A percentile compares a stretch with the other conserved stretches of the same genome.
These are phyloP conservation scores for Xanthoparmelia taractica DNA, from an alignment of 495 filamentous ascomycete species.

Conservation along the genomic window DNA sequence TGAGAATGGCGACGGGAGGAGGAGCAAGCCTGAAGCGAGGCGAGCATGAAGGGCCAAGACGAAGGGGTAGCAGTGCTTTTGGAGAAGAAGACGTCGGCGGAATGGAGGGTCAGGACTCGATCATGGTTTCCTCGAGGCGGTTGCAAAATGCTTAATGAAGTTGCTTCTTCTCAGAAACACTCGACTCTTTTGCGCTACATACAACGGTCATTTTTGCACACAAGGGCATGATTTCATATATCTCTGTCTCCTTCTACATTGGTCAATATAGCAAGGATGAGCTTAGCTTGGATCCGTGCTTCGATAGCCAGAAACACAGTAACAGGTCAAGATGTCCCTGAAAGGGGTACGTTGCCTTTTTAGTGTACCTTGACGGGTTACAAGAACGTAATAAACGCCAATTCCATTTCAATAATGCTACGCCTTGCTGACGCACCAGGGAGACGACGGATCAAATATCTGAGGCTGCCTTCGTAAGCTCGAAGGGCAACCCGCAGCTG, in stretches of 20 bases:
- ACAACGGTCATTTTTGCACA: background rate
- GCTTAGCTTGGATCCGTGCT: background rate
- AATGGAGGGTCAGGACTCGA: background rate
- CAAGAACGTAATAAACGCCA: background rate
- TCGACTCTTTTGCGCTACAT: background rate
- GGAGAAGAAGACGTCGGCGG: background rate
- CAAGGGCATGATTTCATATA: background rate
- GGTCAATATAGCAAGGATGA: background rate
- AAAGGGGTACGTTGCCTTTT: background rate
- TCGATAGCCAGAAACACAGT: background rate
- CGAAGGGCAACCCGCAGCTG: background rate
- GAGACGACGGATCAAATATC: background rate
- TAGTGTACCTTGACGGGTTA: background rate
- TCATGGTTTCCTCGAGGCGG: background rate
- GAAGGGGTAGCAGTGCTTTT: background rate
- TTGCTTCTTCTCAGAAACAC: background rate
- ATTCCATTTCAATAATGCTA: background rate
- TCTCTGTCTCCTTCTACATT: background rate
- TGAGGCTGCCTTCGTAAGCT: background rate
- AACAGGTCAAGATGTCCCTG: background rate
- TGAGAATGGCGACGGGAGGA: constrained; percentile 22
- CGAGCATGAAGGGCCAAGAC: constrained; percentile 6
- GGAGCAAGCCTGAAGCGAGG: background rate
- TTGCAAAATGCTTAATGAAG: background rate
- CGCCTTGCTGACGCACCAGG: background rate